Evolutionary conservation across 2,329 filamentous ascomycete genomes (phyloP), one percentile per base, ranked within the genome.

Genomic region (Simplicillium aogashimaense): DNA sequence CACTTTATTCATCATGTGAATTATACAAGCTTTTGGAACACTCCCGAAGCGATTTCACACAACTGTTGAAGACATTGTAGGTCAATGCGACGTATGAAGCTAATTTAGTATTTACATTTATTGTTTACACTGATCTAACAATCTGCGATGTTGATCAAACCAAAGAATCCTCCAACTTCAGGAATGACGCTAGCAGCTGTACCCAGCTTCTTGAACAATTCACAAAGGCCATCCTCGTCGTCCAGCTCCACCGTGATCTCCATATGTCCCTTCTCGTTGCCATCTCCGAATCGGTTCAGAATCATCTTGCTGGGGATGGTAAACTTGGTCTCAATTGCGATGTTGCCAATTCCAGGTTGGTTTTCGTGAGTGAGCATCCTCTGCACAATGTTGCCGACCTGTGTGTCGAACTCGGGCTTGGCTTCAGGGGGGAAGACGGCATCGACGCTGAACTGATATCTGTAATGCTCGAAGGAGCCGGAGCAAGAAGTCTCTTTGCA

Each of bases 261-360:
- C 20, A 43, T 28, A 25, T 43, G 41, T 8, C 41, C 41, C 41
- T 43, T 43, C 15, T 43, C 37, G 25, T 43, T 43, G 38, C 41
- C 41, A 17, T 43, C 41, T n/a, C 41, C 41, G 30, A 43, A 43
- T 13, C 41, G 41, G 41, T 43, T 43, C 15, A 43, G 37, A 18
- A 43, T 40, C 41, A 43, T 43, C 37, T 43, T 43, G 37, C 35
- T 36, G 25, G 41, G 41, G 16, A 43, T 43, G 37, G 29, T 40
- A 25, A 43, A 43, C 35, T 43, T 43, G 38, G 41, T 43, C 37
- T 43, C 41, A 17, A 43, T 40, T 10, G 41, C 16, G 30, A 31
- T 37, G 29, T 34, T 34, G 14, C 37, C 40, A 14, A 43, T 40
- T 31, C 37, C 38, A 28, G 39, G 36, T 31, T 43, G 41, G 38